Evolutionary conservation across 495 filamentous ascomycete species (phyloP), one percentile per base, ranked within the genome.

Genomic region (Monascus purpureus): DNA sequence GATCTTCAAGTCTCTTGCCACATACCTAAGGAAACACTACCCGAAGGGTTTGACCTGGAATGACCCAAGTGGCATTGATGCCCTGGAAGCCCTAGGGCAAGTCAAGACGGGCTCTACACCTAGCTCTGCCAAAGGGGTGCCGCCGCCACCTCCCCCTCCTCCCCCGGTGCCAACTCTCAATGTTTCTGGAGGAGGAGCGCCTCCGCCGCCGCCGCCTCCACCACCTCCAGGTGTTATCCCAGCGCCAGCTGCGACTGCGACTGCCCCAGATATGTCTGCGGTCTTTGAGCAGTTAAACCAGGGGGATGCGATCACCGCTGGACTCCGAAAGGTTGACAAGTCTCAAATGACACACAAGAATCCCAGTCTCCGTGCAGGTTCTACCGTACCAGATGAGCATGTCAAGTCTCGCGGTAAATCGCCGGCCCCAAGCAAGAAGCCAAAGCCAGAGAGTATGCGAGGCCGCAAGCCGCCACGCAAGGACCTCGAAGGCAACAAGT

Each of bases 331-430:
- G 62, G 90, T 99, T 17, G 85, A 93, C 57, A 82, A 76, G 45
- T 84, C 77, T 13, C 59, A 94, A 47, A 93, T 94, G 86, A 96
- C 90, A 28, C 90, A 99, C 64, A 96, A 95, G 64, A 99, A 99
- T 59, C 90, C 92, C n/a, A 71, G 72, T 13, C 66, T 99, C 15
- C 77, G 90, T 23, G 73, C 79, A 8, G 63, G 68, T 31, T 79
- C 77, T 6, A 70, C 71, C 8, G 84, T 86, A 4, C 55, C 63
- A 4, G 62, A 57, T 17, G 72, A 73, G 27, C 50, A 57, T 14
- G 62, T 55, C 27, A 37, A 49, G n/a, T 37, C 37, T 16, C 70
- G 81, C 12, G 69, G 67, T 17, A 92, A 86, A 68, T 85, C 77
- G 18, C 85, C 84, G 1, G 81, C 79, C 3, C 86, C 85, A 6